Conservation (phyloP, 306 rosid genomes). For the Cyamopsis tetragonoloba region DNA sequence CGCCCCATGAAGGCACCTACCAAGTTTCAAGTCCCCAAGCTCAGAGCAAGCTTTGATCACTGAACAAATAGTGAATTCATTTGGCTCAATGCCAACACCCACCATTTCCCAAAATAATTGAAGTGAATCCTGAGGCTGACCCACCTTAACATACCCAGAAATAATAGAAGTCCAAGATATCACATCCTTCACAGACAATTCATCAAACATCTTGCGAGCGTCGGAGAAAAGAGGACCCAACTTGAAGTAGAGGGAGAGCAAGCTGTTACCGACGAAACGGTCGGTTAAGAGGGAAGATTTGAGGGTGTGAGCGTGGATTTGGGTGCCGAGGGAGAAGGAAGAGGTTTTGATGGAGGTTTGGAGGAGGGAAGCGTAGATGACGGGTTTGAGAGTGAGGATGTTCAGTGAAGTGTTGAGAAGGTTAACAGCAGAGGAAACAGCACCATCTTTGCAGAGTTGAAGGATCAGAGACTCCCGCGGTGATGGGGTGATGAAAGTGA, state of each 20-base stretch:
- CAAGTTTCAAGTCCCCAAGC: slow-evolving; percentile 39
- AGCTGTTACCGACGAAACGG: slow-evolving; percentile 72
- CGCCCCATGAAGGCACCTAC: slow-evolving; percentile 53
- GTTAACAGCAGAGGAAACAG: slow-evolving; percentile 40
- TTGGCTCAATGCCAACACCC: slow-evolving; percentile 47
- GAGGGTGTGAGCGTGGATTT: slow-evolving; percentile 57
- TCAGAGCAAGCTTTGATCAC: slow-evolving; percentile 66
- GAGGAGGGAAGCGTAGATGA: slow-evolving; percentile 66
- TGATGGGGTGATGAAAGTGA: slow-evolving; percentile 18
- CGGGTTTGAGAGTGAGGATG: slow-evolving; percentile 34
- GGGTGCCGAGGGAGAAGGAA: slow-evolving; percentile 56
- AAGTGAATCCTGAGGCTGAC: slow-evolving; percentile 38
- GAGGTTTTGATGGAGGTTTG: slow-evolving; percentile 53
- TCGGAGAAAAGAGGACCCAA: slow-evolving; percentile 40
- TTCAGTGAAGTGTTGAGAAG: slow-evolving; percentile 43
- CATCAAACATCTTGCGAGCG: slow-evolving; percentile 55
- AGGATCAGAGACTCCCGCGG: slow-evolving; percentile 44
- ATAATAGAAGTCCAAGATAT: slow-evolving; percentile 84
- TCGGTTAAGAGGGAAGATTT: slow-evolving; percentile 69
- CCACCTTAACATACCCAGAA: slow-evolving; percentile 51
- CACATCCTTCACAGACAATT: slow-evolving; percentile 56
- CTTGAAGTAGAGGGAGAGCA: slow-evolving; percentile 69
- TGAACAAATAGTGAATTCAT: slow-evolving; percentile 69
- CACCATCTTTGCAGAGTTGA: slow-evolving; percentile 42
- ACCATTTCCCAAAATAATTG: slow-evolving; percentile 52